phyloP scores from a whole-genome alignment of 2,329 filamentous ascomycete genomes.

The Neofusicoccum cordaticola region DNA sequence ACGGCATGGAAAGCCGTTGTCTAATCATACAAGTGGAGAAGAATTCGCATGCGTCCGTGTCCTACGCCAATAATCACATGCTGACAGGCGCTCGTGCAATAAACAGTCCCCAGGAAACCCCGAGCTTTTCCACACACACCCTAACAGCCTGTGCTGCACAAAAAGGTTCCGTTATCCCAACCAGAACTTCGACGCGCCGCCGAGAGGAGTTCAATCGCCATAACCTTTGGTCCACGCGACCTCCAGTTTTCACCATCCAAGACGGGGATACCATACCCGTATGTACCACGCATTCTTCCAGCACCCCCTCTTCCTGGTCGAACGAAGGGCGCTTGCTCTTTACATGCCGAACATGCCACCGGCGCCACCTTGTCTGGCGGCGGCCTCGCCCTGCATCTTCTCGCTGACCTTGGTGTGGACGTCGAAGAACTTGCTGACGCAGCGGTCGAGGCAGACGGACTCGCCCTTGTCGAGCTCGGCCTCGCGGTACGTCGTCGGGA shows the following conservation, averaged over 20 bases:
- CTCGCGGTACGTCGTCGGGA: slow-evolving; percentile 90
- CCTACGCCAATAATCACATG: not conserved
- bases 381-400: slow-evolving; percentile 87
- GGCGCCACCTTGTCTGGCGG: slow-evolving; percentile 59
- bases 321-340: slow-evolving; percentile 30
- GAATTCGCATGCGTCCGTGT: not conserved
- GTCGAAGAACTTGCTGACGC: slow-evolving; percentile 97
- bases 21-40: slow-evolving; percentile 12
- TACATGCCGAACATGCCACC: slow-evolving; percentile 64
- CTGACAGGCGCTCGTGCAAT: not conserved
- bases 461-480: slow-evolving; percentile 98
- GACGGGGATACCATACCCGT: not conserved
- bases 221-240: not conserved
- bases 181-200: not conserved
- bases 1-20: not conserved
- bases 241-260: not conserved
- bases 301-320: not conserved
- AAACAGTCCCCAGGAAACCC: not conserved
- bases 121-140: not conserved
- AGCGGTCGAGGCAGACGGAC: slow-evolving; percentile 95
- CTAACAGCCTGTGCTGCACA: not conserved
- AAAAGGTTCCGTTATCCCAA: not conserved
- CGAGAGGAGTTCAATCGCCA: not conserved
- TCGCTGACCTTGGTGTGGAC: slow-evolving; percentile 97
- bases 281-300: not conserved